A percentile compares a stretch with the other conserved stretches of the same genome.
Evolutionary conservation across 441 rosid species (phyloP).

Genomic region (Capsella rubella): DNA sequence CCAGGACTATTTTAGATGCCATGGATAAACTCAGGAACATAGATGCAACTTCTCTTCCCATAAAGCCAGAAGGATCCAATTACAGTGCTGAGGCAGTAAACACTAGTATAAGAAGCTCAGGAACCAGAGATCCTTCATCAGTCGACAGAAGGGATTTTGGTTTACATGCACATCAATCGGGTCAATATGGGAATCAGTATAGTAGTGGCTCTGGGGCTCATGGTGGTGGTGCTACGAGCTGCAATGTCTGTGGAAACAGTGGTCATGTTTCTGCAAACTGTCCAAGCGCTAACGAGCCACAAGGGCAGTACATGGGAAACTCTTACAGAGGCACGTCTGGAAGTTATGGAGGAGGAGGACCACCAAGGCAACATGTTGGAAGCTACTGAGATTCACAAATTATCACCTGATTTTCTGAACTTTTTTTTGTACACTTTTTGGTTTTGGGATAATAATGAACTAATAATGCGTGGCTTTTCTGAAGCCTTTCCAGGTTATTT

Average conservation of each 20-base stretch:
- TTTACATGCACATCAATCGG: conserved; percentile 47
- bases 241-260: conserved; percentile 58
- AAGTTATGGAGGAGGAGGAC: conserved; percentile 50
- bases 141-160: conserved; percentile 42
- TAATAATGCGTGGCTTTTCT: conserved; percentile 8
- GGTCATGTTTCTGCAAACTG: conserved; percentile 68
- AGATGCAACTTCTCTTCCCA: conserved; percentile 38
- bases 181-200: conserved; percentile 47
- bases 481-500: background rate
- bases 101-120: conserved; percentile 21
- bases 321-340: conserved; percentile 44
- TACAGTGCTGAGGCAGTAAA: conserved; percentile 21
- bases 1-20: conserved; percentile 61
- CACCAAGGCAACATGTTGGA: conserved; percentile 54
- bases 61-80: conserved; percentile 46
- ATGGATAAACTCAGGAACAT: conserved; percentile 56
- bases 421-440: conserved; percentile 11
- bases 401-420: background rate
- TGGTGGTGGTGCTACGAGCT: conserved; percentile 33
- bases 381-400: conserved; percentile 46
- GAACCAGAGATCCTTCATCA: conserved; percentile 10
- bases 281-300: conserved; percentile 57
- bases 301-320: conserved; percentile 47
- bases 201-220: background rate
- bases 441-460: background rate